These are phyloP conservation scores for Leccinum imitatum DNA, from an alignment of 768 basidiomycete species.

Conservation along the genomic window DNA sequence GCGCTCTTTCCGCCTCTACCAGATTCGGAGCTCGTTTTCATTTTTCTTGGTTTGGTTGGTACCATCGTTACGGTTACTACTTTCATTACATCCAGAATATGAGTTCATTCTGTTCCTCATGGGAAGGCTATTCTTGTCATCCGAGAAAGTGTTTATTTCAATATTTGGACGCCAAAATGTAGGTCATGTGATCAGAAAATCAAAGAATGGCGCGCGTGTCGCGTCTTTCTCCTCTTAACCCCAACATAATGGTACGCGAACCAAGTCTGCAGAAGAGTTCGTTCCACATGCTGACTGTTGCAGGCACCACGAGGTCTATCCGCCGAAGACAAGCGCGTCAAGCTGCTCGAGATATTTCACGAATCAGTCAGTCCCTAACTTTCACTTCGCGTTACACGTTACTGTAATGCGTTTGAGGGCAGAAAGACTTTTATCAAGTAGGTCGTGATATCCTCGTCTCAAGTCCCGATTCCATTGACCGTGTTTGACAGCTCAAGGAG, in stretches of 20 bases:
- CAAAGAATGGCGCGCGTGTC: neutral
- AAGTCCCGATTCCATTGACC: neutral
- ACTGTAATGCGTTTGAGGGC: neutral
- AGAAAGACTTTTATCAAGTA: constrained; percentile 85
- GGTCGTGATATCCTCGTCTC: neutral
- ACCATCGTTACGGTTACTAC: constrained; percentile 15
- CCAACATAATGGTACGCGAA: constrained; percentile 21
- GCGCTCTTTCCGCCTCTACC: constrained; percentile 13
- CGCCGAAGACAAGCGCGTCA: constrained; percentile 85
- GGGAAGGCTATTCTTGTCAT: neutral
- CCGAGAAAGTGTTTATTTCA: neutral
- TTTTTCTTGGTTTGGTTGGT: constrained; percentile 26
- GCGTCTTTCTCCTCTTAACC: constrained; percentile 2
- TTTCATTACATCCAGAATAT: constrained; percentile 27
- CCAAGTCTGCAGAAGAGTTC: neutral
- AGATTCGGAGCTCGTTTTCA: constrained; percentile 10
- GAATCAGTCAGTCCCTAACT: constrained; percentile 58
- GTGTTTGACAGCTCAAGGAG: constrained; percentile 68
- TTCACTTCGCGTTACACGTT: constrained; percentile 1
- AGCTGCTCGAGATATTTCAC: constrained; percentile 90
- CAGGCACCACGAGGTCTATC: constrained; percentile 84
- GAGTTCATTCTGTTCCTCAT: constrained; percentile 14
- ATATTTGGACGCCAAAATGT: neutral
- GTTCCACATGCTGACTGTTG: constrained; percentile 2
- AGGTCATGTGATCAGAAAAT: constrained; percentile 27